phyloP scores from a whole-genome alignment of 1,139 yeast species.

The Candida sanyaensis region DNA sequence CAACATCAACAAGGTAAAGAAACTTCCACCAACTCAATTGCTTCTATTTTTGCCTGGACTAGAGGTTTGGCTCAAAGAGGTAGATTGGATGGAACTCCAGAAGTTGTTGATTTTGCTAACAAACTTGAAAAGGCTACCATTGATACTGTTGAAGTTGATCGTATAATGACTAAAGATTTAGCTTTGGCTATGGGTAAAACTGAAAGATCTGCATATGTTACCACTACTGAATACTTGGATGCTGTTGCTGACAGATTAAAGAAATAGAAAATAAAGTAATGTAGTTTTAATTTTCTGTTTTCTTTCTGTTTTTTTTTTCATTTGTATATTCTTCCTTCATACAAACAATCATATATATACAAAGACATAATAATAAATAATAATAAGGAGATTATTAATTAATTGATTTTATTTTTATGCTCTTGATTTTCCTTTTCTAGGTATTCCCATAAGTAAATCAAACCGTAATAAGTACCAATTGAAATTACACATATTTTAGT shows the following conservation, averaged over 20 bases:
- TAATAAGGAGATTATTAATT: neutral
- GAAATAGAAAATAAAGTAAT: neutral
- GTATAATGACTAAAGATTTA: conserved; percentile 81
- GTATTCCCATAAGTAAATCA: conserved; percentile 14
- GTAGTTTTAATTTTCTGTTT: too few relatives aligned
- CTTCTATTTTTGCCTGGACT: conserved; percentile 86
- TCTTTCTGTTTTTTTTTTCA: neutral
- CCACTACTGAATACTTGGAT: conserved; percentile 74
- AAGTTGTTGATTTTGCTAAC: conserved; percentile 67
- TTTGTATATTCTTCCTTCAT: neutral
- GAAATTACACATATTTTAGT: conserved; percentile 20
- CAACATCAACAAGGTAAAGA: conserved; percentile 83
- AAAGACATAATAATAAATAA: too few relatives aligned
- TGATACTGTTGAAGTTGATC: conserved; percentile 71
- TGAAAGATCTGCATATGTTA: conserved; percentile 65
- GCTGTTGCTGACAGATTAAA: conserved; percentile 61
- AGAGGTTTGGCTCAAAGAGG: conserved; percentile 84
- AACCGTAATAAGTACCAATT: conserved; percentile 20
- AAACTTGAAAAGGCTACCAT: conserved; percentile 67
- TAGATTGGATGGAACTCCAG: conserved; percentile 69
- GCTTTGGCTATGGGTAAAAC: conserved; percentile 74
- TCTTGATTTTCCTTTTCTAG: conserved; percentile 10
- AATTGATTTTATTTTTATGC: neutral
- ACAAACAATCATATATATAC: too few relatives aligned
- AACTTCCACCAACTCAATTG: conserved; percentile 82